phyloP scores from a whole-genome alignment of 2,329 filamentous ascomycete genomes.

The Trichoderma asperellum region DNA sequence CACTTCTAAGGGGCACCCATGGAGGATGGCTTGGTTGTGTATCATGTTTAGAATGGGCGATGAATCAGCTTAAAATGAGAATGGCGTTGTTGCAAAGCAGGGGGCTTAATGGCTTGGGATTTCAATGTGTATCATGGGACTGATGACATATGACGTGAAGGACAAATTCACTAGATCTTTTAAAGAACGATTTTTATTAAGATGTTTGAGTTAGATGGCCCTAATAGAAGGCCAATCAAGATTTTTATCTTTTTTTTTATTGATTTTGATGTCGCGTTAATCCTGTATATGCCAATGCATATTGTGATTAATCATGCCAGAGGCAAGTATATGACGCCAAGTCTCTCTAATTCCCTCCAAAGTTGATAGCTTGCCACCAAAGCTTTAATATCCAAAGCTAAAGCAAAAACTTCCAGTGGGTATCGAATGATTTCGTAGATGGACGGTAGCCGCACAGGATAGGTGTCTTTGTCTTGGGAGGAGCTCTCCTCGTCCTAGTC shows the following conservation, averaged over 20 bases:
- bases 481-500: not conserved
- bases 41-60: constrained; percentile 9
- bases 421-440: constrained; percentile 13
- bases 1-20: constrained; percentile 60
- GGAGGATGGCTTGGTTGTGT: not conserved
- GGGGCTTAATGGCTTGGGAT: constrained; percentile 5
- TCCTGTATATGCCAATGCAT: not conserved
- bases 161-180: constrained; percentile 13
- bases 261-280: not conserved
- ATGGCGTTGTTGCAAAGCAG: constrained; percentile 12
- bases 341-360: not conserved
- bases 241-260: not conserved
- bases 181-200: not conserved
- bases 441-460: not conserved
- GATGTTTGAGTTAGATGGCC: constrained; percentile 14
- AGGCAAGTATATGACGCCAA: not conserved
- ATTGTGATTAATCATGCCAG: not conserved
- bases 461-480: not conserved
- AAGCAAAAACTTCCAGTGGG: not conserved
- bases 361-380: not conserved
- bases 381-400: constrained; percentile 2
- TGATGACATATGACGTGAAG: constrained; percentile 6
- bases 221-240: constrained; percentile 5
- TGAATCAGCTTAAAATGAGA: not conserved
- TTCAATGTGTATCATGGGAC: constrained; percentile 11